Evolutionary conservation across 352 stramenopile genomes (phyloP), one percentile per base, ranked within the genome.

Genomic region (Thalassiosira sp.): DNA sequence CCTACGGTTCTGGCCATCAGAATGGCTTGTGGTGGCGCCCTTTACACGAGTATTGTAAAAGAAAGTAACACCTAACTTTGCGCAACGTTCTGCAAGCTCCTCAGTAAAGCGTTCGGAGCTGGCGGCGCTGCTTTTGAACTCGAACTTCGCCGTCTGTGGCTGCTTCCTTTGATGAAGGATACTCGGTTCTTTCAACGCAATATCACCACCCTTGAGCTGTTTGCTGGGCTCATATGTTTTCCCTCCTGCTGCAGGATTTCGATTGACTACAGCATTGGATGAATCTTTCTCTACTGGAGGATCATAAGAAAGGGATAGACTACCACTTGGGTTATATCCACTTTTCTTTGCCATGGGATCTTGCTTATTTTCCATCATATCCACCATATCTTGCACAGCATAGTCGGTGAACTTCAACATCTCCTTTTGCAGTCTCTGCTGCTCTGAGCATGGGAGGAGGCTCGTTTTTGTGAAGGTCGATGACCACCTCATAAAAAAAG

Each of bases 401-500:
- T 70, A 81, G 11, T 76, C 51, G 0, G 72, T 81, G 33, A 81
- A 81, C 7, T 35, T 28, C 24, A 81, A 48, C 64, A 72, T 69
- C 15, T 75, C 46, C 3, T 48, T 20, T 33, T 76, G 72, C 27
- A 71, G 49, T 3, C 53, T 16, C 25, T 57, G 6, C 43, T 76
- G 56, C 15, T 75, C 45, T 16, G 40, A 31, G 25, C 35, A 22
- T 35, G 64, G 72, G 51, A 76, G 58, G 5, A 81, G 57, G 59
- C 72, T 81, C 8, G 64, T 81, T 20, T 65, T 45, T 6, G 72
- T 63, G 49, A 81, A 81, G 11, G 54, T 66, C 0, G 35, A 33
- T 15, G 54, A 22, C 72, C 72, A 81, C 15, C 72, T 11, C 27
- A 76, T 18, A 52, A 76, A 81, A 15, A 76, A 71, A 5, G 72